Evolutionary conservation across 306 rosid genomes (phyloP), one percentile per base, ranked within the genome.

Genomic region (Herpetospermum pedunculosum): DNA sequence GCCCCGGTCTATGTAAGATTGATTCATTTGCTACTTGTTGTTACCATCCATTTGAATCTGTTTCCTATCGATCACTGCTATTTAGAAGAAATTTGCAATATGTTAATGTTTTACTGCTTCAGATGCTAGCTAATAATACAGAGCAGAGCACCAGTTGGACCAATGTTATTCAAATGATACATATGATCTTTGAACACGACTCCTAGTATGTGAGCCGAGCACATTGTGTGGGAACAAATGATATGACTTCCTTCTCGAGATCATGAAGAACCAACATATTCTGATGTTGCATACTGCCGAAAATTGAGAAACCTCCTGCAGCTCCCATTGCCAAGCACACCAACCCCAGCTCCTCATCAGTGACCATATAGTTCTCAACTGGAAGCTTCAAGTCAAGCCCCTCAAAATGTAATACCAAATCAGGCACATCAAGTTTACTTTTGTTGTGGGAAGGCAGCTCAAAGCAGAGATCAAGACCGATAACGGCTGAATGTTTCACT

Each of bases 381-480:
- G 93, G 92, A 8, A 92, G 78, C 14, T 83, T 96, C 78, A 90
- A 84, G 80, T 88, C 92, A 0, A 85, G 96, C 37, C 84, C 89
- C 2, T 60, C 25, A 62, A 87, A 90, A 72, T 90, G 91, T 28
- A 92, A 90, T 19, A 86, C 80, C 72, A 90, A 1, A 35, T 86
- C 86, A 0, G 98, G 97, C 60, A 87, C 46, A 18, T 82, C 78
- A 28, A 57, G 37, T 57, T 57, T 19, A 84, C 86, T 6, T 75
- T 29, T 0, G 44, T n/a, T 3, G 81, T 4, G 9, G 18, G 87
- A 78, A 4, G 92, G 89, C 48, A 90, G 28, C 21, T 30, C 73
- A 48, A 85, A 92, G 80, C 98, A 90, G 50, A 87, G 81, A 26
- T 92, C 96, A 14, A 90, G 78, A 2, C 96, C 96, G 0, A 87